These are phyloP conservation scores for Suzukiozyma palmioleophila DNA, from an alignment of 1,139 yeast genomes.

Conservation along the genomic window DNA sequence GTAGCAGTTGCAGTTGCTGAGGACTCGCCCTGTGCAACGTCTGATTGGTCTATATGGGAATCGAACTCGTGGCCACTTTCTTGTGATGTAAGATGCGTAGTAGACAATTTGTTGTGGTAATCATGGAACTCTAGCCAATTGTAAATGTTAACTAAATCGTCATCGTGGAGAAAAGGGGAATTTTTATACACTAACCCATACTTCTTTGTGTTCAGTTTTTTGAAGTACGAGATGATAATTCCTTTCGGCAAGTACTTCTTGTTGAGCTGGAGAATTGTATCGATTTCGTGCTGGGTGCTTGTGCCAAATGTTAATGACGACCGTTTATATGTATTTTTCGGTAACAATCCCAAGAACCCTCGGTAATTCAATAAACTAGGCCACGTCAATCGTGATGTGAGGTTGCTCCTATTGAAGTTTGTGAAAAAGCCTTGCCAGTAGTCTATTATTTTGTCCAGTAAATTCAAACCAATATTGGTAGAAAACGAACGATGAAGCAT, in stretches of 20 bases:
- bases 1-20: slow-evolving; percentile 13
- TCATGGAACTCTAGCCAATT: slow-evolving; percentile 33
- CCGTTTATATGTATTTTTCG: slow-evolving; percentile 19
- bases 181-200: slow-evolving; percentile 28
- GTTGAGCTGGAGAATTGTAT: slow-evolving; percentile 10
- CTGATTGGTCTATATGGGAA: slow-evolving; percentile 9
- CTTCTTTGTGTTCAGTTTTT: slow-evolving; percentile 23
- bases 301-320: slow-evolving; percentile 25
- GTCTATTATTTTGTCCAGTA: slow-evolving; percentile 15
- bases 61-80: slow-evolving; percentile 18
- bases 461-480: slow-evolving; percentile 15
- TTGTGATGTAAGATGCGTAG: slow-evolving; percentile 14
- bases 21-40: slow-evolving; percentile 5
- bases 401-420: slow-evolving; percentile 23
- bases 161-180: slow-evolving; percentile 9
- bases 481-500: slow-evolving; percentile 25
- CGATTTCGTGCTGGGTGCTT: slow-evolving; percentile 13
- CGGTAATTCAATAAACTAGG: slow-evolving; percentile 31
- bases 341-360: slow-evolving; percentile 35
- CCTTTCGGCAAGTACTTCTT: slow-evolving; percentile 19
- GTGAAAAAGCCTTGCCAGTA: slow-evolving; percentile 30
- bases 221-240: slow-evolving; percentile 24
- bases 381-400: slow-evolving; percentile 29
- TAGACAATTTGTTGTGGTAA: slow-evolving; percentile 24
- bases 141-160: slow-evolving; percentile 23